Evolutionary conservation across 2,329 filamentous ascomycete genomes (phyloP), one percentile per base, ranked within the genome.

Genomic region (Penicillium griseofulvum): DNA sequence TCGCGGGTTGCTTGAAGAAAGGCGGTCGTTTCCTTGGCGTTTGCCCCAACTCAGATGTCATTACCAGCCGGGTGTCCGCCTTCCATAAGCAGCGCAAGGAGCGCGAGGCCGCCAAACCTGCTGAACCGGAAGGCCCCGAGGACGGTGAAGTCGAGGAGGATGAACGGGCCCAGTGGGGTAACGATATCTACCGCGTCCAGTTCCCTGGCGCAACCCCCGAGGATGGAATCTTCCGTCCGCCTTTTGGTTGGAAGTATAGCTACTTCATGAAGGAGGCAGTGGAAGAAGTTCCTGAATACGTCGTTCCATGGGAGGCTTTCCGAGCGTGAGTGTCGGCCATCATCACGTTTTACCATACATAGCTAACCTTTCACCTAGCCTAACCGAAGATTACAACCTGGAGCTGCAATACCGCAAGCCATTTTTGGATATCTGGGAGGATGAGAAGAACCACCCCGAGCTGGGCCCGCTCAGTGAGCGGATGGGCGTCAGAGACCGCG

Each of bases 221-320:
- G 19, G 91, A 97, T 70, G 94, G 94, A 50, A 82, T 94, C 31
- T 99, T 99, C 77, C 87, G 94, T 5, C 94, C 94, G 5, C 91
- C 94, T 0, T 97, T 91, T 70, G 94, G 93, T 47, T 97, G 94
- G 92, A 96, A 94, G 74, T 99, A 99, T 77, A 96, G 86, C 69
- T 99, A 96, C 79, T 96, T 91, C 73, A 85, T 99, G 54, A 87
- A 94, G 67, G 94, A 99, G 76, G 94, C 94, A 0, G 94, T 99
- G 19, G 93, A 97, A 72, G 90, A 92, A 69, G 90, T 96, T 8
- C 93, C 94, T 2, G 94, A 99, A 77, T 99, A 96, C 71, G 93
- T 99, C 1, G 94, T 99, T 1, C 94, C 94, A 0, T 99, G 94
- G 93, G 92, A 96, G 72, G 92, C 91, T 1, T 97, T 99, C 78